Base-by-base conservation (phyloP, 148 eudicot genomes). In the Rhododendron williamsianum region DNA sequence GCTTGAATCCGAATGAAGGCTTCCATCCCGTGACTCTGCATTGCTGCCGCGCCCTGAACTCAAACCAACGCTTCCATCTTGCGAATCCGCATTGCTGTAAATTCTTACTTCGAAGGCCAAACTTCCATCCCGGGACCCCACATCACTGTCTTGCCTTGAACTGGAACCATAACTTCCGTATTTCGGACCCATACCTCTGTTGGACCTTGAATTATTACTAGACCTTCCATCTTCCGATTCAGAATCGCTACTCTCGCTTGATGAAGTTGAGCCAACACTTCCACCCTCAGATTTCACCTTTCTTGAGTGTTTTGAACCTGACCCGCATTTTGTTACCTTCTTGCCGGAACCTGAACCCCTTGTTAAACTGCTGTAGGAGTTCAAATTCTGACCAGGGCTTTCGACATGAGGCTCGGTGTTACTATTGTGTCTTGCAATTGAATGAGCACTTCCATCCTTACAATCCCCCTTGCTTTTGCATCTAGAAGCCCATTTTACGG, bases 361-460 rank as follows among this genome's bases (percentile, higher is more conserved):
- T n/a, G 30, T 9, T 65, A n/a, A n/a, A 65, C 72, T 65, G 72
- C 33, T n/a, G 10, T 9, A 25, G 72, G 72, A 9, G 21, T 25
- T 65, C 33, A n/a, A 65, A 65, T 3, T 65, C 33, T 65, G 33
- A 65, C 15, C 72, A 0, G 33, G 33, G 72, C 27, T 58, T 58
- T 67, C 33, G 73, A 67, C 73, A 58, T 21, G 21, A 23, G 48
- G 10, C 11, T 41, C 56, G 6, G 30, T 36, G 9, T 71, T 21
- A n/a, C 52, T 69, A 4, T 15, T 11, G 43, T 45, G 27, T 11
- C 35, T 46, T 67, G 41, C 82, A 49, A 54, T 33, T 13, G 93
- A 84, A 71, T 71, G 81, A 56, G 58, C 49, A 63, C 85, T 65
- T 41, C 88, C 90, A 27, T 41, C 87, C 56, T 79, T 85, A 78